Conservation (phyloP, 495 filamentous ascomycete species). For the Parachaetomium inaequale region DNA sequence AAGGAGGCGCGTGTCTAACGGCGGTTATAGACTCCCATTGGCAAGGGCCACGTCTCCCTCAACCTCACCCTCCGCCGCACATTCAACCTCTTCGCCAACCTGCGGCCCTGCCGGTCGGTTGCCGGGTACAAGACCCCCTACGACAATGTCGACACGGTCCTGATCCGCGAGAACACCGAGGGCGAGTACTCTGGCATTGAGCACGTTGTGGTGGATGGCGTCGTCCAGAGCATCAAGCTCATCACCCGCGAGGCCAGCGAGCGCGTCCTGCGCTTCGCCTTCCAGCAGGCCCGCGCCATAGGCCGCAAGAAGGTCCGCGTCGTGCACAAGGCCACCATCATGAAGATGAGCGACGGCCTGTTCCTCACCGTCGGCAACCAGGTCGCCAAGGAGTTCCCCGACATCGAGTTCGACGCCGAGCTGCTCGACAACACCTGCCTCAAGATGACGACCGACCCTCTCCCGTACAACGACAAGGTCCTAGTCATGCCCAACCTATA, state of each 20-base stretch:
- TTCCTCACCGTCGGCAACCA: conserved; percentile 83
- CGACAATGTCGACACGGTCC: conserved; percentile 93
- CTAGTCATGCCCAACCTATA: conserved; percentile 99
- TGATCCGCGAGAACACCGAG: conserved; percentile 99
- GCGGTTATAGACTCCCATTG: conserved; percentile 75
- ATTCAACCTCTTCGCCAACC: conserved; percentile 99
- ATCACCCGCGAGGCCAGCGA: conserved; percentile 92
- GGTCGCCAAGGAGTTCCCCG: conserved; percentile 88
- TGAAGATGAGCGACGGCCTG: conserved; percentile 99
- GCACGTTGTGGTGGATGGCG: conserved; percentile 96
- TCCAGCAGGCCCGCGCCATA: conserved; percentile 91
- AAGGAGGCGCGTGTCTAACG: conserved; percentile 16
- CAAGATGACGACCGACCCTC: conserved; percentile 92
- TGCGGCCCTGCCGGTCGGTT: conserved; percentile 94
- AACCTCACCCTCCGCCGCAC: conserved; percentile 97
- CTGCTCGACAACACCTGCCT: conserved; percentile 98
- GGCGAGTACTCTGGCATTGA: conserved; percentile 99
- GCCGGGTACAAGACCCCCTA: conserved; percentile 98
- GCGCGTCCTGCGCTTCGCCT: conserved; percentile 91
- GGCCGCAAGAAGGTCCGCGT: conserved; percentile 93
- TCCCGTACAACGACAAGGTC: conserved; percentile 97
- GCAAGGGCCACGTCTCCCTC: conserved; percentile 97
- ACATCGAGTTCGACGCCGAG: conserved; percentile 92
- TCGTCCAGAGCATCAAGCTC: conserved; percentile 98
- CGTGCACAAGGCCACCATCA: conserved; percentile 99